Evolutionary conservation across 768 basidiomycete genomes (phyloP).

Genomic region (Tulasnella sp.): DNA sequence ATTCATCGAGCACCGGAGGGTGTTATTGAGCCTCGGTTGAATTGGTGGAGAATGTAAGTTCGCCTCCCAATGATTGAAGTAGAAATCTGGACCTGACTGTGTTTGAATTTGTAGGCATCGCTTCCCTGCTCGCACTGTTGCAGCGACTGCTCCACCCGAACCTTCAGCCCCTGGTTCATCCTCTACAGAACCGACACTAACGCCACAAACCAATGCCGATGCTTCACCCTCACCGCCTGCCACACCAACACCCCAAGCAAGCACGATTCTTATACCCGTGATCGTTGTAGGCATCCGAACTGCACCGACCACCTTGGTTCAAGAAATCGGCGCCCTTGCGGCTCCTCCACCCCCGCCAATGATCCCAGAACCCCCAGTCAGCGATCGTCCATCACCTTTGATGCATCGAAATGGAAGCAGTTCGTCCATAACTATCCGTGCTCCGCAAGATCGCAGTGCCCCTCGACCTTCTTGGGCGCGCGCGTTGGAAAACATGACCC

Average conservation of each 20-base stretch:
- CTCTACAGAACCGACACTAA: neutral
- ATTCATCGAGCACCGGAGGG: constrained; percentile 14
- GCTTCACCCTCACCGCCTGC: constrained; percentile 2
- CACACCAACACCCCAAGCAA: neutral
- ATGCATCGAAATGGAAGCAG: neutral
- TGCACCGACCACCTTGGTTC: constrained; percentile 6
- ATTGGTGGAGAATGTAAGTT: constrained; percentile 24
- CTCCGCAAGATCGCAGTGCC: neutral
- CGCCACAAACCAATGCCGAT: neutral
- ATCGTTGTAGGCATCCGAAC: constrained; percentile 20
- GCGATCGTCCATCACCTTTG: neutral
- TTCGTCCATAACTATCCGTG: neutral
- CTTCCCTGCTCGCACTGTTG: constrained; percentile 21
- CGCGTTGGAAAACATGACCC: neutral
- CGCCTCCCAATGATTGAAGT: neutral
- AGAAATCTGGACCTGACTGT: neutral
- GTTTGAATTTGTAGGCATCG: constrained; percentile 6
- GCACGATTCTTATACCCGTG: constrained; percentile 10
- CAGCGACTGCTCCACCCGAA: neutral
- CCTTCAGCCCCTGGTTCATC: neutral
- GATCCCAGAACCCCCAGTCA: neutral
- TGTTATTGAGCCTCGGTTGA: constrained; percentile 19
- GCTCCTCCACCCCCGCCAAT: neutral
- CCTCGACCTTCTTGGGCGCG: neutral
- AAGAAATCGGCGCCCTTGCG: constrained; percentile 10